These are phyloP conservation scores for Galium porrigens DNA, from an alignment of 305 asterid species.

Conservation along the genomic window DNA sequence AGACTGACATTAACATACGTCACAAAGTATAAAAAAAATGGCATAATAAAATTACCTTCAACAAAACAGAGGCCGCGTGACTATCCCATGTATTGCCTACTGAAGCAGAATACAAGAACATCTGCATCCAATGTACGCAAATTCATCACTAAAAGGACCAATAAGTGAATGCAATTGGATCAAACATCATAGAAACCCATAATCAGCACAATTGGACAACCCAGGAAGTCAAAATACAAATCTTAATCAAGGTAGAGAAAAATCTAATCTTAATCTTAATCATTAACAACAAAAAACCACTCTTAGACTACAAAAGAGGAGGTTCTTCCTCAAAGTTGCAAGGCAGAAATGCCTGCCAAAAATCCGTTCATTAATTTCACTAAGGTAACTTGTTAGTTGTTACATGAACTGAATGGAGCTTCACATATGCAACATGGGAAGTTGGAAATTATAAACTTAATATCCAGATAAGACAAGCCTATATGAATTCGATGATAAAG, in stretches of 20 bases:
- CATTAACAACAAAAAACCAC: background rate
- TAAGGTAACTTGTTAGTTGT: background rate
- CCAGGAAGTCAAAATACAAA: slow-evolving; percentile 1
- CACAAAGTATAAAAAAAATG: slow-evolving; percentile 12
- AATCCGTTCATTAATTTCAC: background rate
- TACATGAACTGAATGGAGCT: slow-evolving; percentile 1
- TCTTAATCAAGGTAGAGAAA: background rate
- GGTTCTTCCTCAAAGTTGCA: background rate
- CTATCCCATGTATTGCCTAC: slow-evolving; percentile 53
- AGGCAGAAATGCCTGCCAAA: background rate
- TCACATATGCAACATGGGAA: background rate
- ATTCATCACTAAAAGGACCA: background rate
- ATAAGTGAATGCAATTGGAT: background rate
- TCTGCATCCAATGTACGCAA: slow-evolving; percentile 40
- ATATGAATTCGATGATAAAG: background rate
- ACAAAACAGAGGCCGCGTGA: slow-evolving; percentile 47
- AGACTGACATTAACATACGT: background rate
- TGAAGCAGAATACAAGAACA: slow-evolving; percentile 40
- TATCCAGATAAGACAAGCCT: background rate
- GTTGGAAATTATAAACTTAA: background rate
- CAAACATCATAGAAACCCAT: background rate
- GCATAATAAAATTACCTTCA: slow-evolving; percentile 40
- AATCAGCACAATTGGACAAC: background rate
- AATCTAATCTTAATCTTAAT: no score
- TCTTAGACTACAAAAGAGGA: background rate